A percentile compares a stretch with the other conserved stretches of the same genome.
Conservation (phyloP, 2,329 filamentous ascomycete species). For the Trichoderma sp. region DNA sequence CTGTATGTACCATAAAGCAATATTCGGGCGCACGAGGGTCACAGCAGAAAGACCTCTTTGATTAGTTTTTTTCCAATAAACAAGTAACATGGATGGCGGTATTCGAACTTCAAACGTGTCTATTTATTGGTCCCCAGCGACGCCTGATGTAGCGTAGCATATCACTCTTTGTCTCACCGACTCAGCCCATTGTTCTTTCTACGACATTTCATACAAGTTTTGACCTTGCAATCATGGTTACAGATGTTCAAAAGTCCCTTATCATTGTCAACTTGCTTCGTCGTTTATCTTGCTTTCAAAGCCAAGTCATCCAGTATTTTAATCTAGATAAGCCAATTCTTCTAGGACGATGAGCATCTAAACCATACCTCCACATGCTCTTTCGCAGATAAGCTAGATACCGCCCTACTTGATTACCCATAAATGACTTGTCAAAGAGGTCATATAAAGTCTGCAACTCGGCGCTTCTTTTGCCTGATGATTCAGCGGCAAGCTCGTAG, state of each 20-base stretch:
- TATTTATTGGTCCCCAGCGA: not conserved
- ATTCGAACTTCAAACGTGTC: not conserved
- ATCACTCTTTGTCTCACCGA: not conserved
- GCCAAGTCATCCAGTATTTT: not conserved
- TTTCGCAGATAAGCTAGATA: not conserved
- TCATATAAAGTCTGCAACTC: not conserved
- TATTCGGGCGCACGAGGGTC: conserved; percentile 23
- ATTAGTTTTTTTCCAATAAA: conserved; percentile 17
- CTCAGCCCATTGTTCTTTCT: too few relatives aligned
- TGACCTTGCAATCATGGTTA: too few relatives aligned
- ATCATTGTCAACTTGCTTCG: too few relatives aligned
- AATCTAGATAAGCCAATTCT: not conserved
- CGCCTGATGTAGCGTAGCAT: not conserved
- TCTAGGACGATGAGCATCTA: not conserved
- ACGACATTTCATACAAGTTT: too few relatives aligned
- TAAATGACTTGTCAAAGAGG: not conserved
- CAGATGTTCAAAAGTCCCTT: too few relatives aligned
- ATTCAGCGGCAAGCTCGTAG: not conserved
- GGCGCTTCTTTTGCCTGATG: not conserved
- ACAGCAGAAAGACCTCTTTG: conserved; percentile 23
- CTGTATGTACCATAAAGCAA: conserved; percentile 29
- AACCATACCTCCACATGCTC: not conserved
- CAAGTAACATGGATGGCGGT: conserved; percentile 1
- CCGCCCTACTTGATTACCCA: not conserved
- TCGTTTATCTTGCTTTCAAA: too few relatives aligned